Conservation (phyloP, 1,284 basidiomycete genomes). For the Ustilago sp. region DNA sequence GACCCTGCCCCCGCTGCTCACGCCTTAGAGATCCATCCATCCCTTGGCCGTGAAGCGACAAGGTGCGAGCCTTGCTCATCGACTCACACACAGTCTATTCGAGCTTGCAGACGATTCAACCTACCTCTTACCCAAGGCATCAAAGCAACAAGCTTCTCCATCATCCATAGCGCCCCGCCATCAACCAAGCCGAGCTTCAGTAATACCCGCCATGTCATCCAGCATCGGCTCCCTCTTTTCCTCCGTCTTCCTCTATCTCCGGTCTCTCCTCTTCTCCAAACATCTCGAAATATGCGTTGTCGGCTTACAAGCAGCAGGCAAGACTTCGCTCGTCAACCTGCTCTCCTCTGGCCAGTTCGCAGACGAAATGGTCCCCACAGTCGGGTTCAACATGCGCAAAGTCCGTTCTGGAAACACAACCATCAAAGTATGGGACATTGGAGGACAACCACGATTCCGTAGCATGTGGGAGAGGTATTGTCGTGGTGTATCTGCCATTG, state of each 20-base stretch:
- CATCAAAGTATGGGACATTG: constrained; percentile 92
- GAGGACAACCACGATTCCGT: constrained; percentile 94
- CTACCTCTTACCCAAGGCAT: background rate
- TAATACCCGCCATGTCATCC: constrained; percentile 34
- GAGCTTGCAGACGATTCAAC: background rate
- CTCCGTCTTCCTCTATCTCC: constrained; percentile 67
- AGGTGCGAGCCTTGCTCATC: background rate
- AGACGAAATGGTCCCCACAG: constrained; percentile 92
- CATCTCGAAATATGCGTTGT: constrained; percentile 92
- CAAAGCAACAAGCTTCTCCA: too few species aligned
- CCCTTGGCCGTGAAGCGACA: background rate
- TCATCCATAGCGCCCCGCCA: background rate
- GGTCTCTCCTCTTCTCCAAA: constrained; percentile 83
- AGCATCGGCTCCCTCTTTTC: constrained; percentile 52
- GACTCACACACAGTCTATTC: background rate
- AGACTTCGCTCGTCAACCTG: constrained; percentile 91
- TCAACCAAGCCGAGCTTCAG: background rate
- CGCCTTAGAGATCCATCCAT: background rate
- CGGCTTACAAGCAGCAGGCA: constrained; percentile 92
- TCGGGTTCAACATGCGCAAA: constrained; percentile 84
- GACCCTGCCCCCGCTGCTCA: background rate
- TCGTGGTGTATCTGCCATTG: constrained; percentile 90
- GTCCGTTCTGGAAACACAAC: constrained; percentile 89
- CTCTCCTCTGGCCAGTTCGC: constrained; percentile 83
- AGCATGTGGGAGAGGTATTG: constrained; percentile 91